These are phyloP conservation scores for Pilaira anomala DNA, from an alignment of 192 early-diverging fungal species.

Conservation along the genomic window DNA sequence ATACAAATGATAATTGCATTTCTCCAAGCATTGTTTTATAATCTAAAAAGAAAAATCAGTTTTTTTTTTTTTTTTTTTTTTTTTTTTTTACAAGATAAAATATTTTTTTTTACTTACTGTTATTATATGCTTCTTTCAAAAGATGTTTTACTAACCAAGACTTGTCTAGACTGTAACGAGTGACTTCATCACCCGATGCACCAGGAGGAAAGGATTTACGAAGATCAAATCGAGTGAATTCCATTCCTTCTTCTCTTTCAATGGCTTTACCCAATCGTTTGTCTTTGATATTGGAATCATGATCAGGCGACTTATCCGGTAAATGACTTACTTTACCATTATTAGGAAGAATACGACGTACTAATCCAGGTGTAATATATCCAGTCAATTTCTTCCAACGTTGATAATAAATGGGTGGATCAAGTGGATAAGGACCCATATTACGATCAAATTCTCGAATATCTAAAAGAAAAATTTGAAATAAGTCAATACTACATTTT, in stretches of 20 bases:
- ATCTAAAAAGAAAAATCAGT: conserved; percentile 21
- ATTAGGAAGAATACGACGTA: conserved; percentile 28
- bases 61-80: not conserved
- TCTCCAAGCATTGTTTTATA: conserved; percentile 67
- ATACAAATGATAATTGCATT: conserved; percentile 77
- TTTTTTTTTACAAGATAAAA: not conserved
- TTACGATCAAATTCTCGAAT: conserved; percentile 76
- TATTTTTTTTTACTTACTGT: conserved; percentile 33
- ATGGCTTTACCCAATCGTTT: conserved; percentile 14
- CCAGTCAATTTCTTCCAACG: conserved; percentile 77
- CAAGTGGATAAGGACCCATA: conserved; percentile 79
- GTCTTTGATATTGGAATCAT: conserved; percentile 5
- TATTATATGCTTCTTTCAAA: conserved; percentile 41
- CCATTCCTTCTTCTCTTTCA: conserved; percentile 32
- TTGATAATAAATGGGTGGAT: conserved; percentile 61
- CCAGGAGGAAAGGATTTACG: conserved; percentile 74
- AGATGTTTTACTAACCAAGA: conserved; percentile 72
- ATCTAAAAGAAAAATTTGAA: conserved; percentile 34
- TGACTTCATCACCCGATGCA: conserved; percentile 64
- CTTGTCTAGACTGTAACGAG: conserved; percentile 86
- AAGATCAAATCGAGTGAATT: conserved; percentile 77
- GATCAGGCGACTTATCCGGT: conserved; percentile 12
- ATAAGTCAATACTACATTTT: not conserved
- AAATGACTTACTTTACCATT: conserved; percentile 36
- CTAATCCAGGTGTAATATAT: conserved; percentile 52